Percentiles rank a stretch among this genome's conserved stretches.
These are phyloP conservation scores for Kalmanozyma brasiliensis DNA, from an alignment of 1,284 basidiomycete genomes.

Conservation along the genomic window DNA sequence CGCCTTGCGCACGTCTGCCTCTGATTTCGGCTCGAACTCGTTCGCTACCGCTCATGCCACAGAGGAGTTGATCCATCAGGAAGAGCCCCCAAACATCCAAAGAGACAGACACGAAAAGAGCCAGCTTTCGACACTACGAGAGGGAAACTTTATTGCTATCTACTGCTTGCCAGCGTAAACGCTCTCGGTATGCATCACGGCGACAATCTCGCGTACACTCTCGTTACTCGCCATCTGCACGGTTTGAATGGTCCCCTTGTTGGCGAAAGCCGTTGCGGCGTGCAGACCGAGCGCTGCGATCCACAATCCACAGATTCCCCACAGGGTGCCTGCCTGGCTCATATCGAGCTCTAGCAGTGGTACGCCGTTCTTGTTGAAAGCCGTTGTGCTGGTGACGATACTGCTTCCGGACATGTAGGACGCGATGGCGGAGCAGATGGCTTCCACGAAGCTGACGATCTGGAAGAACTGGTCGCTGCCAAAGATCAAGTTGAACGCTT, in stretches of 20 bases:
- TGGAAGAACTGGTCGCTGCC: conserved; percentile 47
- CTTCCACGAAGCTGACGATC: conserved; percentile 41
- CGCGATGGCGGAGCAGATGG: conserved; percentile 39
- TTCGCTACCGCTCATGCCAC: too few relatives aligned
- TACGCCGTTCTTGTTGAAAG: conserved; percentile 18
- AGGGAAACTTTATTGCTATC: not conserved
- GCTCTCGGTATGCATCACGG: conserved; percentile 47
- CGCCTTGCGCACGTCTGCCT: too few relatives aligned
- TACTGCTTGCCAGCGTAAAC: conserved; percentile 39
- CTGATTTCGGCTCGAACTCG: too few relatives aligned
- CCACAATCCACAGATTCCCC: conserved; percentile 48
- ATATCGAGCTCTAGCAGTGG: conserved; percentile 38
- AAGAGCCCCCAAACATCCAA: too few relatives aligned
- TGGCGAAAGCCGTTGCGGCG: conserved; percentile 38
- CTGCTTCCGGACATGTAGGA: conserved; percentile 41
- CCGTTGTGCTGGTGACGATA: conserved; percentile 23
- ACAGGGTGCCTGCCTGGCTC: conserved; percentile 42
- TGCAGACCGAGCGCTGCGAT: conserved; percentile 34
- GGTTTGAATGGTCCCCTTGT: conserved; percentile 43
- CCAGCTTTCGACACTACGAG: too few relatives aligned
- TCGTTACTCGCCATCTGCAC: conserved; percentile 36
- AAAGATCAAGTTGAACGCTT: conserved; percentile 48
- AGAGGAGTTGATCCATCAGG: too few relatives aligned
- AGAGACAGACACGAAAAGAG: too few relatives aligned
- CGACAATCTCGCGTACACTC: conserved; percentile 43